Percentiles rank a stretch among this genome's conserved stretches.
Evolutionary conservation across 2,329 filamentous ascomycete species (phyloP).

Genomic region (Phoma sp.): DNA sequence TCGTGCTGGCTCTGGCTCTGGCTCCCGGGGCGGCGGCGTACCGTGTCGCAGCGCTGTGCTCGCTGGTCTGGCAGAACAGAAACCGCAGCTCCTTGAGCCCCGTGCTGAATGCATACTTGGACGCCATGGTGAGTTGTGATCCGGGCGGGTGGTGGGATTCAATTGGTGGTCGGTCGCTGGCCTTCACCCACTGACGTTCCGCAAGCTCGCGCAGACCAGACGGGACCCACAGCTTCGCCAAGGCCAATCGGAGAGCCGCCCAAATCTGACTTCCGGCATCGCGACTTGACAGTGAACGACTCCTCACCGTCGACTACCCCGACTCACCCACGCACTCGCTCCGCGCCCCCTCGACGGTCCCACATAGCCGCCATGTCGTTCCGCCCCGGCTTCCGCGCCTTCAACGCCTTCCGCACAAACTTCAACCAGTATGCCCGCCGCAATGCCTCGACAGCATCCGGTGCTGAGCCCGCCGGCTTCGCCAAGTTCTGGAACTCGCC

Average conservation of each 20-base stretch:
- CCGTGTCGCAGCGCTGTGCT: slow-evolving; percentile 88
- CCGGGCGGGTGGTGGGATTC: slow-evolving; percentile 4
- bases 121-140: slow-evolving; percentile 69
- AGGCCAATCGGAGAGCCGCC: slow-evolving; percentile 30
- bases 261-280: slow-evolving; percentile 27
- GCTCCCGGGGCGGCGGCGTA: slow-evolving; percentile 49
- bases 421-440: slow-evolving; percentile 65
- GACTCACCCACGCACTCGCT: slow-evolving; percentile 6
- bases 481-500: slow-evolving; percentile 68
- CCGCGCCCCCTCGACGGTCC: slow-evolving; percentile 18
- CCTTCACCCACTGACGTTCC: slow-evolving; percentile 15
- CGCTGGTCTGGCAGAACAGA: slow-evolving; percentile 92
- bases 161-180: slow-evolving; percentile 20
- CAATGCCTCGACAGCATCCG: slow-evolving; percentile 71
- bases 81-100: slow-evolving; percentile 94
- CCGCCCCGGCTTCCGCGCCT: slow-evolving; percentile 64
- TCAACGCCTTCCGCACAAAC: slow-evolving; percentile 58
- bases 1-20: not conserved
- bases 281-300: not conserved
- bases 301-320: slow-evolving; percentile 5
- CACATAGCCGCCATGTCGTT: slow-evolving; percentile 56
- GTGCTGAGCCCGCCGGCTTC: slow-evolving; percentile 59
- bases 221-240: not conserved
- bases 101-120: slow-evolving; percentile 90
- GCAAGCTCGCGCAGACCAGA: slow-evolving; percentile 25